Percentiles rank a stretch among this genome's conserved stretches.
These are phyloP conservation scores for Diddensiella transvaalensis DNA, from an alignment of 805 yeast species.

Conservation along the genomic window DNA sequence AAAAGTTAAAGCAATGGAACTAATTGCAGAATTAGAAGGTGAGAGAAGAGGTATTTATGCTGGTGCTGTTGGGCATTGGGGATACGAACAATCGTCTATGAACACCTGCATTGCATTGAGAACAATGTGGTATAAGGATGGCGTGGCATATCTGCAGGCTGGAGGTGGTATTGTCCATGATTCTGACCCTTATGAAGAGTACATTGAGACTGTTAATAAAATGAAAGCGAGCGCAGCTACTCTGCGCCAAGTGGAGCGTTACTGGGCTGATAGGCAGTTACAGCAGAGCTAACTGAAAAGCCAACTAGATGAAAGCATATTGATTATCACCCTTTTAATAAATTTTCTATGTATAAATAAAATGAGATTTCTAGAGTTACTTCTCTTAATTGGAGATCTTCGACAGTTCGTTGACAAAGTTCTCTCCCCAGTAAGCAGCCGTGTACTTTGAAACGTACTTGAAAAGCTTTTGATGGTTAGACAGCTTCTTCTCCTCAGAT, in stretches of 20 bases:
- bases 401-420: constrained; percentile 78
- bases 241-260: constrained; percentile 84
- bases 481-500: constrained; percentile 72
- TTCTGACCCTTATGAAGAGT: constrained; percentile 93
- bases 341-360: too few species aligned
- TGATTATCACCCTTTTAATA: too few species aligned
- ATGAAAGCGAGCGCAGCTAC: constrained; percentile 91
- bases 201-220: constrained; percentile 93
- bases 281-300: constrained; percentile 9
- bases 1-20: constrained; percentile 93
- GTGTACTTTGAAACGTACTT: constrained; percentile 89
- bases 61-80: constrained; percentile 99
- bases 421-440: constrained; percentile 95
- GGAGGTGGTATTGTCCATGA: constrained; percentile 99
- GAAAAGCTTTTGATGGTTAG: constrained; percentile 80
- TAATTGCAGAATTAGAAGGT: constrained; percentile 81
- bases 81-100: constrained; percentile 91
- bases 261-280: constrained; percentile 22
- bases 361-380: too few species aligned
- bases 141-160: constrained; percentile 89
- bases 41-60: constrained; percentile 97
- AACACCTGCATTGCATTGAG: constrained; percentile 97
- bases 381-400: constrained; percentile 10
- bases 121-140: constrained; percentile 93
- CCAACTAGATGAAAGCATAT: too few species aligned